Evolutionary conservation across 805 yeast species (phyloP), one percentile per base, ranked within the genome.

Genomic region (Ascoidea asiatica): DNA sequence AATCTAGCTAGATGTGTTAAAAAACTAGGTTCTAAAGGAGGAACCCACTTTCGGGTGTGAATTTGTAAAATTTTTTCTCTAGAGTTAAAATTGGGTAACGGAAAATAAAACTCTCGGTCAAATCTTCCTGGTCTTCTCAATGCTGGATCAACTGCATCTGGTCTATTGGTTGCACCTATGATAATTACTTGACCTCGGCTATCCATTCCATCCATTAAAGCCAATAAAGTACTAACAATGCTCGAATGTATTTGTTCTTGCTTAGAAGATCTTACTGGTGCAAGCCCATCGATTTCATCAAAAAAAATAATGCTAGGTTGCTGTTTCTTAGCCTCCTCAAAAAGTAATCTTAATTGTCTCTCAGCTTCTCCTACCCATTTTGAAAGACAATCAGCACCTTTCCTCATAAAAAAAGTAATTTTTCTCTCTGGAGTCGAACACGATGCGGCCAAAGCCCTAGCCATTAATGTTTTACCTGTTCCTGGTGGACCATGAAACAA

Each of bases 281-380:
- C 98, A 52, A 92, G 67, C 40, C 98, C 98, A 63, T 92, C 98
- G 48, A 92, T 90, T 67, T 92, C 98, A 65, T 92, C 98, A 57
- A 92, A 92, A 61, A 92, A 92, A 15, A 92, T 92, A 46, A 92
- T 90, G 5, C 95, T 77, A 2, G 98, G 98, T 62, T 92, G 98
- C 53, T 88, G 89, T 51, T 85, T 87, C 54, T 82, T 83, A 1
- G 98, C 98, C 62, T 92, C 97, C 63, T 92, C 97, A 59, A 92
- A 92, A 46, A 92, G 64, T 39, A 90, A 66, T 48, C 98, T 67
- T 49, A 92, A 67, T 60, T 92, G 97, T 52, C 98, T 72, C 63
- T 92, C 98, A 5, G 97, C 97, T 62, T 92, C 98, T 55, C 98
- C 98, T 3, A 92, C 97, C 98, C 98, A 92, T 65, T 92, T 92